Evolutionary conservation across 2,329 filamentous ascomycete genomes (phyloP).

Genomic region (Xylariaceae sp.): DNA sequence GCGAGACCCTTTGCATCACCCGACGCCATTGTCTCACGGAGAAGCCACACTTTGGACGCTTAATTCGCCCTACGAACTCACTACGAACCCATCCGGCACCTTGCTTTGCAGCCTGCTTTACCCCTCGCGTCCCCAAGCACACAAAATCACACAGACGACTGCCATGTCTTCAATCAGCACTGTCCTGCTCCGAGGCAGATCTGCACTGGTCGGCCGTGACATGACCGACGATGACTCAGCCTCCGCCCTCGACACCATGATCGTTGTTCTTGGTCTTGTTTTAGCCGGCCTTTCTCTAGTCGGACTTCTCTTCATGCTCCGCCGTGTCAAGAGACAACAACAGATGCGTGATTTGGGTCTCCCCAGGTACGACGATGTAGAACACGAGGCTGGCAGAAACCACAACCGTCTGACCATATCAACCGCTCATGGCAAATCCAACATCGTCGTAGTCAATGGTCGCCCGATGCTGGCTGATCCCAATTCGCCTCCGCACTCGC

Average conservation of each 20-base stretch:
- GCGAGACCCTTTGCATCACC: slow-evolving; percentile 9
- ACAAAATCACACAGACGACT: slow-evolving; percentile 15
- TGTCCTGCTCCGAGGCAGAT: slow-evolving; percentile 36
- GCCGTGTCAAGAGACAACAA: slow-evolving; percentile 55
- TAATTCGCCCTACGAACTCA: slow-evolving; percentile 11
- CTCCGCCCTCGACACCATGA: slow-evolving; percentile 71
- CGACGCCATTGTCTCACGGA: not conserved
- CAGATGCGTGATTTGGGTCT: slow-evolving; percentile 50
- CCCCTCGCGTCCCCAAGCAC: slow-evolving; percentile 20
- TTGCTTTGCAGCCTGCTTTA: too few relatives aligned
- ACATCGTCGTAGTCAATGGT: slow-evolving; percentile 72
- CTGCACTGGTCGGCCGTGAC: slow-evolving; percentile 46
- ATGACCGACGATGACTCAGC: slow-evolving; percentile 34
- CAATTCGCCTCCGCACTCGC: slow-evolving; percentile 68
- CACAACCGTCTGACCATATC: slow-evolving; percentile 55
- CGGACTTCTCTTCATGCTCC: slow-evolving; percentile 67
- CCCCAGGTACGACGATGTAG: slow-evolving; percentile 65
- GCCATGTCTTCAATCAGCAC: slow-evolving; percentile 34
- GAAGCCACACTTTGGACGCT: slow-evolving; percentile 11
- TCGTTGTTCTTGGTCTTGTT: slow-evolving; percentile 73
- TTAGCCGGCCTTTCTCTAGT: slow-evolving; percentile 67
- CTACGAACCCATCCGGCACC: not conserved
- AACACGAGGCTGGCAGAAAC: slow-evolving; percentile 48
- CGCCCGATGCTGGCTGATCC: slow-evolving; percentile 72
- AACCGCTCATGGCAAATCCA: slow-evolving; percentile 56